Conservation (phyloP, 495 filamentous ascomycete species). For the Penicilliopsis zonata region DNA sequence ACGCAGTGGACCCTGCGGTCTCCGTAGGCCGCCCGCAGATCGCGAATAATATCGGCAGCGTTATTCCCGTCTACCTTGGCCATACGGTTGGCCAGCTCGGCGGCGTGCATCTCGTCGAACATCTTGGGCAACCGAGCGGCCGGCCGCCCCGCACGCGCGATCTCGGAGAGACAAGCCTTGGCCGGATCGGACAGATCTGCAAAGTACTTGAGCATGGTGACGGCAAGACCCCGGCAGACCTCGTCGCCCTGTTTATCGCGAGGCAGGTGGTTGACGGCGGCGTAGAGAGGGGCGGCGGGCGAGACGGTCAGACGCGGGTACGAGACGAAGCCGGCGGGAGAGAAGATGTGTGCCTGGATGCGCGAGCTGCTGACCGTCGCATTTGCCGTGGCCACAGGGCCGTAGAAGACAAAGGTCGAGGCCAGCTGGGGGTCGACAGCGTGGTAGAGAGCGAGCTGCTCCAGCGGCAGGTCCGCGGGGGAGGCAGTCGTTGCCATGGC, state of each 20-base stretch:
- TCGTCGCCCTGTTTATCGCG: constrained; percentile 90
- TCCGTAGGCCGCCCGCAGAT: constrained; percentile 58
- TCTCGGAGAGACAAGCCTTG: constrained; percentile 41
- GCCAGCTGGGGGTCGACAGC: constrained; percentile 65
- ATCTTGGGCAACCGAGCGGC: constrained; percentile 41
- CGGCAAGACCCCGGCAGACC: constrained; percentile 76
- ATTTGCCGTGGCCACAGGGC: constrained; percentile 70
- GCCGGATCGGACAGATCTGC: constrained; percentile 66
- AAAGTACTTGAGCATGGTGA: constrained; percentile 89
- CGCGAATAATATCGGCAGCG: constrained; percentile 53
- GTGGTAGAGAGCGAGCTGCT: constrained; percentile 70
- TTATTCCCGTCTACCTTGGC: constrained; percentile 67
- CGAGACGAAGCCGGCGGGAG: constrained; percentile 72
- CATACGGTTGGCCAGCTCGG: constrained; percentile 76
- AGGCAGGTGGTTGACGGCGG: constrained; percentile 82
- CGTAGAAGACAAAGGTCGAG: constrained; percentile 74
- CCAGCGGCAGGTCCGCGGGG: constrained; percentile 48
- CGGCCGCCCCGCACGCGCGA: constrained; percentile 19
- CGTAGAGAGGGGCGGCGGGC: constrained; percentile 88
- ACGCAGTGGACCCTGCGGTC: constrained; percentile 70
- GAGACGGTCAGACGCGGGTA: constrained; percentile 87
- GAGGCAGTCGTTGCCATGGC: constrained; percentile 24
- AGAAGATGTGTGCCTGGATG: constrained; percentile 86
- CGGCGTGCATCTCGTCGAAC: constrained; percentile 89
- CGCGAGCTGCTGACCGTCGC: constrained; percentile 78